phyloP scores from a whole-genome alignment of 2,329 filamentous ascomycete genomes.

The Nothomitra cinnamomea region DNA sequence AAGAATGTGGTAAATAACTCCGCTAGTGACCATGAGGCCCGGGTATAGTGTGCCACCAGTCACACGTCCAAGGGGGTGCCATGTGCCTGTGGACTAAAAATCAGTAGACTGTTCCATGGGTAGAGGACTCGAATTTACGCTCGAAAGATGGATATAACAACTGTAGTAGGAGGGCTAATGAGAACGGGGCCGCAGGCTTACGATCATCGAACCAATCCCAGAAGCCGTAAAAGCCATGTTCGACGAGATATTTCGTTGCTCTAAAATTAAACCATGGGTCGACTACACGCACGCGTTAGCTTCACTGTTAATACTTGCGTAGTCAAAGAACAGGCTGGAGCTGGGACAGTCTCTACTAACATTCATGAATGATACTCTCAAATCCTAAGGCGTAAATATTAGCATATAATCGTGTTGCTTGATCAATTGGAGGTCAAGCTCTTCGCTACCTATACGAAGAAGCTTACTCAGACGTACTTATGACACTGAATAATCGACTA shows the following conservation, averaged over 20 bases:
- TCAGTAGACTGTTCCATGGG: not conserved
- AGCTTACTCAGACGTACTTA: conserved; percentile 46
- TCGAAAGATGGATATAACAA: not conserved
- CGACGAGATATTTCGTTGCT: conserved; percentile 91
- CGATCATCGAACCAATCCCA: conserved; percentile 99
- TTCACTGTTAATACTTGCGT: not conserved
- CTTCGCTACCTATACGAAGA: not conserved
- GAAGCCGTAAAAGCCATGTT: conserved; percentile 95
- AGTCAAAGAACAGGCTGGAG: not conserved
- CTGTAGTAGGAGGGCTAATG: not conserved
- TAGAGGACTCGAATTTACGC: no score
- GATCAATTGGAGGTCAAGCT: conserved; percentile 7
- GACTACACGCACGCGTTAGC: conserved; percentile 36
- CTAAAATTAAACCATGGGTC: conserved; percentile 99
- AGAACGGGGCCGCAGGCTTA: conserved; percentile 22
- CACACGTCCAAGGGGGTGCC: conserved; percentile 95
- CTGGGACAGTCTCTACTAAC: conserved; percentile 37
- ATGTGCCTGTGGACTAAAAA: conserved; percentile 46
- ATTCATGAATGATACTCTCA: conserved; percentile 99
- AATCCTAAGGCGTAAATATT: conserved; percentile 46
- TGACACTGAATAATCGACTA: conserved; percentile 94
- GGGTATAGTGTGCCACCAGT: conserved; percentile 98
- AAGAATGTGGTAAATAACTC: conserved; percentile 86
- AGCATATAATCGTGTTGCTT: conserved; percentile 13
- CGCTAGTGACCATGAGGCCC: conserved; percentile 97